phyloP scores from a whole-genome alignment of 2,329 filamentous ascomycete species.

The Calonectria crousiana region DNA sequence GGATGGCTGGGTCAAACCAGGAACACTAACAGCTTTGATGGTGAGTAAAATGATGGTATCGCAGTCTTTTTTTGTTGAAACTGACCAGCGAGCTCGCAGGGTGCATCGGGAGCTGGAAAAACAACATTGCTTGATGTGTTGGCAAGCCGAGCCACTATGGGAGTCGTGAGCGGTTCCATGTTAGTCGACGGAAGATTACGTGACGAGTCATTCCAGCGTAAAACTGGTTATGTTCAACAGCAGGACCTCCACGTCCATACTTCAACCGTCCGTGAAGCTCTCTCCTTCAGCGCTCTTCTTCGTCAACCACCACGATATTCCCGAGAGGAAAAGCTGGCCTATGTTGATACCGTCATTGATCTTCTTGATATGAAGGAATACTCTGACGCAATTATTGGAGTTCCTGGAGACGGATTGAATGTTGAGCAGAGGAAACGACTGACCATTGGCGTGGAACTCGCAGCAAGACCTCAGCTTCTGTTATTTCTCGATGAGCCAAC shows the following conservation, averaged over 20 bases:
- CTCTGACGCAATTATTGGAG: conserved; percentile 72
- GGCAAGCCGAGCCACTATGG: conserved; percentile 84
- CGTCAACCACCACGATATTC: conserved; percentile 79
- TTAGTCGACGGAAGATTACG: conserved; percentile 69
- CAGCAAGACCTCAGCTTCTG: conserved; percentile 64
- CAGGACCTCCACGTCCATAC: conserved; percentile 85
- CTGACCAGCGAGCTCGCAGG: conserved; percentile 17
- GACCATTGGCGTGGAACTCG: conserved; percentile 69
- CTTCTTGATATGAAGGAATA: conserved; percentile 74
- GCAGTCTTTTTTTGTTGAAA: conserved; percentile 78
- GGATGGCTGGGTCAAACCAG: conserved; percentile 79
- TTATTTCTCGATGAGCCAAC: conserved; percentile 72
- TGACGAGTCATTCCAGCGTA: conserved; percentile 82
- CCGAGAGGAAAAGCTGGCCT: conserved; percentile 79
- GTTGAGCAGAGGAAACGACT: conserved; percentile 70
- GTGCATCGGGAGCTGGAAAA: conserved; percentile 84
- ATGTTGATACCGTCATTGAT: conserved; percentile 80
- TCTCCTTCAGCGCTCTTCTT: conserved; percentile 84
- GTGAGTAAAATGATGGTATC: conserved; percentile 57
- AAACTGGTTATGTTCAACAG: conserved; percentile 85
- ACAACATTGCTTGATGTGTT: conserved; percentile 86
- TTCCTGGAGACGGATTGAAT: conserved; percentile 68
- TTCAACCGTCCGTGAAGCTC: conserved; percentile 84
- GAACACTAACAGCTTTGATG: conserved; percentile 78
- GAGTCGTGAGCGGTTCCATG: conserved; percentile 85